phyloP scores from a whole-genome alignment of 768 basidiomycete genomes.

The Russula virescens region DNA sequence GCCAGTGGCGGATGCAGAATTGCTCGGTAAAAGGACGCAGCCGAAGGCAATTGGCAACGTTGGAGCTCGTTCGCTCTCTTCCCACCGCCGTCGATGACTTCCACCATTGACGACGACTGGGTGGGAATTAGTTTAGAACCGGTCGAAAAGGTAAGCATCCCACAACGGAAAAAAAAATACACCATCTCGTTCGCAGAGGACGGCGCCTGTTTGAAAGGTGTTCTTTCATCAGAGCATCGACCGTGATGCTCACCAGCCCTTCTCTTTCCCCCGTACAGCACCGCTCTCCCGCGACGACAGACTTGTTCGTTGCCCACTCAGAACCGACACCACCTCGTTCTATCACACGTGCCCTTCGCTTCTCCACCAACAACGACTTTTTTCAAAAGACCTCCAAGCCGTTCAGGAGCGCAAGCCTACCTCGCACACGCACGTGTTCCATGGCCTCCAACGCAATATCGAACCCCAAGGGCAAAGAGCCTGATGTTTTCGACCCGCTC shows the following conservation, averaged over 20 bases:
- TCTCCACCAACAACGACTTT: constrained; percentile 10
- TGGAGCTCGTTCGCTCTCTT: no score
- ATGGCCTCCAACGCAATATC: constrained; percentile 8
- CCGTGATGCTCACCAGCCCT: background rate
- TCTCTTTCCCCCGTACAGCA: constrained; percentile 9
- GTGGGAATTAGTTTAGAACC: background rate
- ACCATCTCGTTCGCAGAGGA: background rate
- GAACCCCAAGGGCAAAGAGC: constrained; percentile 22
- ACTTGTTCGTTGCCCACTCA: background rate
- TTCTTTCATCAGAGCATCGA: constrained; percentile 2
- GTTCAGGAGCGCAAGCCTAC: background rate
- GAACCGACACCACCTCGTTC: background rate
- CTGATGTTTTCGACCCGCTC: constrained; percentile 16
- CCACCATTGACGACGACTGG: background rate
- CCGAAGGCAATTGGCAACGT: background rate
- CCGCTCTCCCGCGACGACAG: background rate
- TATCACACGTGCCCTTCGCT: constrained; percentile 12
- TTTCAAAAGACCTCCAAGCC: background rate
- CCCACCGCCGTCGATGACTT: background rate
- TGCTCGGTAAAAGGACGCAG: background rate
- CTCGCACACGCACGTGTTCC: constrained; percentile 16
- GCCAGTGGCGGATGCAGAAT: background rate
- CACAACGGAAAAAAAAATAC: background rate
- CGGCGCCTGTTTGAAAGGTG: background rate
- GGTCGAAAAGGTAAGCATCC: background rate